Base-by-base conservation (phyloP, 2,329 filamentous ascomycete genomes). In the Pochonia chlamydosporia region DNA sequence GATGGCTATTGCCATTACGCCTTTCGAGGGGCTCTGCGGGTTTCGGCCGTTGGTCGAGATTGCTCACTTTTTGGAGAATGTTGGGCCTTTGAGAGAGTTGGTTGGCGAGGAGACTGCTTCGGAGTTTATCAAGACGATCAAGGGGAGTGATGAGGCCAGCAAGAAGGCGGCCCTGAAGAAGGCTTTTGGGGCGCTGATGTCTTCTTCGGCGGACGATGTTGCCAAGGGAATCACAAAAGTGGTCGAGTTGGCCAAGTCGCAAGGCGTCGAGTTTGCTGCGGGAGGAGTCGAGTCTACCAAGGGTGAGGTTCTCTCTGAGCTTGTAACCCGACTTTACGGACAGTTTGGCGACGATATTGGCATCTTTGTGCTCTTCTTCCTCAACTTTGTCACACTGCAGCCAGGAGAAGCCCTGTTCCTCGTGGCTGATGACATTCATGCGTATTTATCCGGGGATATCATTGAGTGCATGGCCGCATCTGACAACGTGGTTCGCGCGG, bases 391-490 rank as follows among this genome's bases (percentile, higher is more conserved):
- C 62, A 87, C 84, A 56, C 80, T 99, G 13, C 73, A 86, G 43
- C 82, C 91, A 1, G 93, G 93, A 44, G 92, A 99, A 70, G 93
- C 92, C 8, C 87, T 99, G 74, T 99, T 97, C 71, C 77, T 99
- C 30, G 89, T 89, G 59, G 93, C 93, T 6, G 92, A 99, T 61
- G 93, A 97, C 61, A 97, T 97, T 59, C 93, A 99, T 65, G 93
- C 93, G 42, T 99, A 99, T 67, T 71, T 95, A 37, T 89, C 85
- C 3, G 89, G 89, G 50, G 92, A 99, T 62, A 96, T 99, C 57
- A 90, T 99, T 64, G 93, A 99, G 70, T 99, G 93, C 74, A 99
- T 99, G 93, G 93, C 93, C 0, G 86, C 89, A 8, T 95, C 89
- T n/a, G 93, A 99, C 76, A 99, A 99, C 56, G 93, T 99, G 30